Conservation (phyloP, 169 alveolate species). For the Plasmodium fragile region DNA sequence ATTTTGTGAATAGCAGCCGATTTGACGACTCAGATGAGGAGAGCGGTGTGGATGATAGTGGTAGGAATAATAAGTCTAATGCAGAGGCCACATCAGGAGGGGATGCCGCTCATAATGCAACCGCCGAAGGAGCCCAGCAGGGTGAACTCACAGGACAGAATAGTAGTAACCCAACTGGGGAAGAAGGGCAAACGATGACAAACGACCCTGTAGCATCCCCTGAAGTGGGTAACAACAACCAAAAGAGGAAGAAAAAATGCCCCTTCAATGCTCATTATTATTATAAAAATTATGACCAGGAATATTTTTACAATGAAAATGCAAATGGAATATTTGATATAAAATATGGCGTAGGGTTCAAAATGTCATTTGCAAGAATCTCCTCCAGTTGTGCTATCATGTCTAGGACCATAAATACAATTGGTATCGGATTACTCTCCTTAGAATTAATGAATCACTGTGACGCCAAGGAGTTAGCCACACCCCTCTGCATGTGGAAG, state of each 20-base stretch:
- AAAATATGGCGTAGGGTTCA: slow-evolving; percentile 91
- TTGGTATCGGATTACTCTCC: slow-evolving; percentile 92
- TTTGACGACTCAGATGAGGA: slow-evolving; percentile 31
- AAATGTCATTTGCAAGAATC: slow-evolving; percentile 90
- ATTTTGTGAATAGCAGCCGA: neutral
- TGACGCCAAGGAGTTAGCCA: slow-evolving; percentile 85
- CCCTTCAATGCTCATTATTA: slow-evolving; percentile 13
- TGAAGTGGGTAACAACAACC: neutral
- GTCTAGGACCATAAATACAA: slow-evolving; percentile 89
- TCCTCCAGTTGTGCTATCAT: slow-evolving; percentile 90
- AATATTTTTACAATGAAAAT: slow-evolving; percentile 59
- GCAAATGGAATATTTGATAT: slow-evolving; percentile 61
- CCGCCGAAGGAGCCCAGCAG: neutral
- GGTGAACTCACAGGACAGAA: neutral
- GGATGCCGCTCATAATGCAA: neutral
- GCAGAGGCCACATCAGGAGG: no score
- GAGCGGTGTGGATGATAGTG: neutral
- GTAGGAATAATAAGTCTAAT: no score
- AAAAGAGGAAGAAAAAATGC: slow-evolving; percentile 17
- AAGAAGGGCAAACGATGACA: neutral
- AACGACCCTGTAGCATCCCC: neutral
- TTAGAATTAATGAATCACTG: slow-evolving; percentile 88
- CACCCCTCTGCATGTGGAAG: slow-evolving; percentile 92
- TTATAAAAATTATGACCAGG: slow-evolving; percentile 48
- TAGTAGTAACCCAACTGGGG: neutral